Percentiles rank a stretch among this genome's conserved stretches.
phyloP scores from a whole-genome alignment of 768 basidiomycete species.

The Leccinum variicolor region DNA sequence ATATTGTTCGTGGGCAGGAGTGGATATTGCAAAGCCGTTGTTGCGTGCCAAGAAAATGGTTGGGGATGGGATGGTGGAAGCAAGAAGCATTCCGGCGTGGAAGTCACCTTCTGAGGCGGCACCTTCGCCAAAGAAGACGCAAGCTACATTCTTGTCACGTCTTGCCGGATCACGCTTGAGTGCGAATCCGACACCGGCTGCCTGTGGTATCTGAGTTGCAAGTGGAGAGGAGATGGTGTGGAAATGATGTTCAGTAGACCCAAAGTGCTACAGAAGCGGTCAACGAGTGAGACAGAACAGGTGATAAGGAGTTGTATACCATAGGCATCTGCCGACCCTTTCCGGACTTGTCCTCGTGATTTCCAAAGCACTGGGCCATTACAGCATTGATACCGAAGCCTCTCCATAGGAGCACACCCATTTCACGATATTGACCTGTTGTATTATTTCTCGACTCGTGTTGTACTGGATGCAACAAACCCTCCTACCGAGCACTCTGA shows the following conservation, averaged over 20 bases:
- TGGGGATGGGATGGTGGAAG: constrained; percentile 73
- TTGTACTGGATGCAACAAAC: not conserved
- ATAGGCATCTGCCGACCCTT: constrained; percentile 96
- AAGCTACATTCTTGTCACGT: constrained; percentile 70
- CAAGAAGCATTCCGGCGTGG: constrained; percentile 84
- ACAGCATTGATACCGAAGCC: constrained; percentile 74
- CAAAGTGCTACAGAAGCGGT: constrained; percentile 65
- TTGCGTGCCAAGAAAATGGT: constrained; percentile 73
- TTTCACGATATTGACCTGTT: constrained; percentile 87
- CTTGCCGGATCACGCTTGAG: constrained; percentile 73
- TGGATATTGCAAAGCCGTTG: constrained; percentile 95
- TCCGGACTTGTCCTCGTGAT: constrained; percentile 70
- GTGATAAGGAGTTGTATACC: constrained; percentile 38
- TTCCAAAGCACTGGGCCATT: constrained; percentile 93
- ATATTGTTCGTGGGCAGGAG: constrained; percentile 85
- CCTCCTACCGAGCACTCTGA: constrained; percentile 66
- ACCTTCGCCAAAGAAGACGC: constrained; percentile 91
- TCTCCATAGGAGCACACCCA: constrained; percentile 88
- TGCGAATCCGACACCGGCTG: constrained; percentile 90
- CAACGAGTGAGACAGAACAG: not conserved
- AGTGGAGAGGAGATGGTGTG: constrained; percentile 93
- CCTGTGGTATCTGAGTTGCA: constrained; percentile 93
- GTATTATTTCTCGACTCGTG: constrained; percentile 1
- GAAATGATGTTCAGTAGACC: constrained; percentile 80
- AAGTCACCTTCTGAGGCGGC: constrained; percentile 95